Evolutionary conservation across 805 yeast species (phyloP).

Genomic region (Hermanozyma aechmeae): DNA sequence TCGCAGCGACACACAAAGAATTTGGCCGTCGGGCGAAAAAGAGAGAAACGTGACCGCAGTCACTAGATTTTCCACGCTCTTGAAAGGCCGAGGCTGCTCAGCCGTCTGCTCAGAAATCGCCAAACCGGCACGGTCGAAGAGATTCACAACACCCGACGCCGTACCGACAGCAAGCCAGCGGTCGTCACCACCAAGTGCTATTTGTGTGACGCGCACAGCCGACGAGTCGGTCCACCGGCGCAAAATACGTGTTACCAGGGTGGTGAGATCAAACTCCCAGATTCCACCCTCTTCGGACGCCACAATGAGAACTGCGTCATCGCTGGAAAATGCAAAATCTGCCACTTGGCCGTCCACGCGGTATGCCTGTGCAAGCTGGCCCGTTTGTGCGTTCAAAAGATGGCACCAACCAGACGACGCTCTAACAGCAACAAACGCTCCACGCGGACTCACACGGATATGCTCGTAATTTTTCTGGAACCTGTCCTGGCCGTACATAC

Average conservation of each 20-base stretch:
- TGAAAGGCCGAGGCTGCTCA: constrained; percentile 40
- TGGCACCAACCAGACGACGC: constrained; percentile 93
- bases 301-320: constrained; percentile 36
- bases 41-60: constrained; percentile 67
- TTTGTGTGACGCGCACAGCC: constrained; percentile 73
- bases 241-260: constrained; percentile 20
- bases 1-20: constrained; percentile 77
- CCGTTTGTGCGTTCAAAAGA: constrained; percentile 61
- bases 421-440: constrained; percentile 60
- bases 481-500: constrained; percentile 86
- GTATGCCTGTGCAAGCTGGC: constrained; percentile 82
- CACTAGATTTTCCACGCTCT: constrained; percentile 67
- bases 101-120: constrained; percentile 1
- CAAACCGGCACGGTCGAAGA: constrained; percentile 53
- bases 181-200: constrained; percentile 66
- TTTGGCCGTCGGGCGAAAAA: constrained; percentile 84
- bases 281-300: constrained; percentile 78
- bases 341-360: constrained; percentile 81
- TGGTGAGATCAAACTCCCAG: constrained; percentile 60
- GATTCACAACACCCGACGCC: constrained; percentile 78
- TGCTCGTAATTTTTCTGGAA: constrained; percentile 82
- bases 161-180: constrained; percentile 87
- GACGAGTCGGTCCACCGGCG: constrained; percentile 80
- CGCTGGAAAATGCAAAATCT: constrained; percentile 63
- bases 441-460: constrained; percentile 68